A percentile compares a stretch with the other conserved stretches of the same genome.
These are phyloP conservation scores for Phaeotremella skinneri DNA, from an alignment of 768 basidiomycete species.

Conservation along the genomic window DNA sequence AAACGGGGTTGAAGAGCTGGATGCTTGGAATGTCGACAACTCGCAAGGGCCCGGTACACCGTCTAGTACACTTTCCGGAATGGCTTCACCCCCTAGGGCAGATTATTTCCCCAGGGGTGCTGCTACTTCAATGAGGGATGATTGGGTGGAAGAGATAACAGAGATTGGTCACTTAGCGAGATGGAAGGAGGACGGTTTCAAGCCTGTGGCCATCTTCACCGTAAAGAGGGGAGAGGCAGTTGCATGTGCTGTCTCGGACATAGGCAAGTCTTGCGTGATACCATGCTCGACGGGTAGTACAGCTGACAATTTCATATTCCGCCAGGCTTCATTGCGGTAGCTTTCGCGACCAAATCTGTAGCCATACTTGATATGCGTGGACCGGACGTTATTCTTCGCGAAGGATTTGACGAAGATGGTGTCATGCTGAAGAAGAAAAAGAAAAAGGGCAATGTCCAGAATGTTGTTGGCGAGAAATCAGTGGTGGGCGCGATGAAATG, in stretches of 20 bases:
- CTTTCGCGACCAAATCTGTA: conserved; percentile 63
- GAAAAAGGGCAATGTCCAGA: conserved; percentile 55
- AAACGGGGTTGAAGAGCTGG: conserved; percentile 33
- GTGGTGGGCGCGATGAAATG: conserved; percentile 62
- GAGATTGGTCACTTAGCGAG: conserved; percentile 58
- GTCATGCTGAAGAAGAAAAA: conserved; percentile 53
- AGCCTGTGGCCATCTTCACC: conserved; percentile 63
- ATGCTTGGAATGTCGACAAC: conserved; percentile 21
- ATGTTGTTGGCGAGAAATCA: conserved; percentile 44
- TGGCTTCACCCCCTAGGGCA: conserved; percentile 61
- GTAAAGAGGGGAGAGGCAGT: conserved; percentile 57
- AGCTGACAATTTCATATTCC: conserved; percentile 12
- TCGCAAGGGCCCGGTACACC: conserved; percentile 5
- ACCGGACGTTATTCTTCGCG: conserved; percentile 65
- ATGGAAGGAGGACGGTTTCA: conserved; percentile 56
- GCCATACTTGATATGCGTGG: conserved; percentile 71
- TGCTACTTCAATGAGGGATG: conserved; percentile 48
- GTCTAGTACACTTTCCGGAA: conserved; percentile 2
- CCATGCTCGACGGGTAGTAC: background rate
- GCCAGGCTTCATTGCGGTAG: conserved; percentile 77
- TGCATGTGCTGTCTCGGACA: conserved; percentile 66
- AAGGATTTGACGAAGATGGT: conserved; percentile 51
- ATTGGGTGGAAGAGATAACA: conserved; percentile 58
- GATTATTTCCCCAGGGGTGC: conserved; percentile 57
- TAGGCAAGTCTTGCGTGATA: conserved; percentile 58